Evolutionary conservation across 208 protist genomes (phyloP), one percentile per base, ranked within the genome.

Genomic region (Acanthamoeba royreba): DNA sequence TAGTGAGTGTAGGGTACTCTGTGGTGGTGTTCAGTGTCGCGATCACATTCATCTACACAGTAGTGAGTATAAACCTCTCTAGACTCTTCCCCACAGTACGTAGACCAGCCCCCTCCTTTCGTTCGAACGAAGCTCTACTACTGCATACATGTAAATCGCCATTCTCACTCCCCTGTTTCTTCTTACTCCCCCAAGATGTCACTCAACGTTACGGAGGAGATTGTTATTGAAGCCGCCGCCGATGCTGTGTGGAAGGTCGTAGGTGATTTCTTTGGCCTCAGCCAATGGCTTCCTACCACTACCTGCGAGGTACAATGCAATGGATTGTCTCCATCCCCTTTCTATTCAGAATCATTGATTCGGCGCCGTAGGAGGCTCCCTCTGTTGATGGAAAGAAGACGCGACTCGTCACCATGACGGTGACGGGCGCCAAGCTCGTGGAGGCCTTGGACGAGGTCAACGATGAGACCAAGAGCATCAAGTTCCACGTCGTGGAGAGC

Each of bases 401-500:
- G 8, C 69, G 69, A 9, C 31, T 79, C 15, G 35, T 79, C 40
- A 79, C 69, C 38, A 79, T 79, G 69, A 79, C 69, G 8, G 69
- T 79, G 5, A 79, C 69, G 7, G 69, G 69, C 69, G 69, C 69
- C 40, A 79, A 79, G 69, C 38, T 79, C 2, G 69, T 79, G 13
- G 69, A 79, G 40, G 69, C 69, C 9, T 42, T 79, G 11, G 69
- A 79, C 38, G 69, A 79, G 28, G 69, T 79, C 38, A 79, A 79
- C 35, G 69, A 79, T 1, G 69, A 0, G 40, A 42, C 69, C 35
- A 79, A 46, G 69, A 79, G 38, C 40, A 79, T 79, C 31, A 79
- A 79, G 40, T 79, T 79, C 69, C 69, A 79, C 69, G 69, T 79
- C 17, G 69, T 79, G 22, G 69, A 79, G 40, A 79, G 69, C 69